These are phyloP conservation scores for Aspergillus bertholletiae DNA, from an alignment of 495 filamentous ascomycete genomes.

Conservation along the genomic window DNA sequence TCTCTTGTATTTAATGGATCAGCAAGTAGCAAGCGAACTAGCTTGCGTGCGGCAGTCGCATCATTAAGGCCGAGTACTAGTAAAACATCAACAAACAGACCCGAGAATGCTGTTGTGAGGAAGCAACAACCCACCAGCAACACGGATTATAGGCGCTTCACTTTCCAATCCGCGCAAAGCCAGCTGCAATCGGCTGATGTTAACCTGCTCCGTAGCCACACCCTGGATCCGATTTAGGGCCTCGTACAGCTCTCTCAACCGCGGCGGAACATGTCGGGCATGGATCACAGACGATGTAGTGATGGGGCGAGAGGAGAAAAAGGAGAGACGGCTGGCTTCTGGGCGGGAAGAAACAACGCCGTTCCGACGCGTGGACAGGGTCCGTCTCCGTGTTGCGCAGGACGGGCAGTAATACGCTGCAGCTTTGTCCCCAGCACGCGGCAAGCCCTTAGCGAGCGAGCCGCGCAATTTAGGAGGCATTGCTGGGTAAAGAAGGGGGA, in stretches of 20 bases:
- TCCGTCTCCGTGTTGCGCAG: slow-evolving; percentile 34
- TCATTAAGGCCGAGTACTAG: slow-evolving; percentile 53
- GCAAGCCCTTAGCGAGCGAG: slow-evolving; percentile 35
- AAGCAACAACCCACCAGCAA: slow-evolving; percentile 52
- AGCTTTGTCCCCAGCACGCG: slow-evolving; percentile 20
- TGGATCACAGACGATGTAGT: slow-evolving; percentile 26
- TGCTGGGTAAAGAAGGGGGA: slow-evolving; percentile 12
- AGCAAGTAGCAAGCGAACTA: slow-evolving; percentile 69
- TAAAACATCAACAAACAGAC: neutral
- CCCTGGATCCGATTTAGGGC: slow-evolving; percentile 60
- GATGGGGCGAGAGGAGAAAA: neutral
- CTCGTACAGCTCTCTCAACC: slow-evolving; percentile 52
- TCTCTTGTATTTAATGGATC: slow-evolving; percentile 67
- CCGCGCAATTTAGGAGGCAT: slow-evolving; percentile 43
- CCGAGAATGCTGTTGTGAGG: neutral
- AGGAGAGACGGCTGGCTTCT: neutral
- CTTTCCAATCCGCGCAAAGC: slow-evolving; percentile 74
- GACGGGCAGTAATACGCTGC: slow-evolving; percentile 37
- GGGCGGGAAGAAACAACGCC: slow-evolving; percentile 6
- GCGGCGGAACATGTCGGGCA: slow-evolving; percentile 31
- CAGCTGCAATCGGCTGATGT: slow-evolving; percentile 73
- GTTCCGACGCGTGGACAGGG: slow-evolving; percentile 28
- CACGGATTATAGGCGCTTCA: slow-evolving; percentile 58
- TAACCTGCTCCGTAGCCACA: slow-evolving; percentile 61
- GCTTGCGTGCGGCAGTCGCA: slow-evolving; percentile 47